phyloP scores from a whole-genome alignment of 257 asterid species.

The Ballota nigra region DNA sequence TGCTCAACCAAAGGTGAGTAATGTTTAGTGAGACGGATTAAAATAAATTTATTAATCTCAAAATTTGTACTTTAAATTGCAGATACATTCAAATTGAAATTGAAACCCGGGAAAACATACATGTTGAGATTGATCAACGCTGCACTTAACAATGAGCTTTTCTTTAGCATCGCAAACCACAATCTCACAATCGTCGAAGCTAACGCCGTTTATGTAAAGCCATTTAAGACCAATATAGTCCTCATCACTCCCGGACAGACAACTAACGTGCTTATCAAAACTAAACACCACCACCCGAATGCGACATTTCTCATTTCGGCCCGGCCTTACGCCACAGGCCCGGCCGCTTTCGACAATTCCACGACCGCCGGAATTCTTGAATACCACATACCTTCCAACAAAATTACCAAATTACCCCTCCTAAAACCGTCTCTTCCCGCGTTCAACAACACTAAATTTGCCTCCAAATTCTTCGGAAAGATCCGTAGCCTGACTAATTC shows the following conservation, averaged over 20 bases:
- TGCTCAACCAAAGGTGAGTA: constrained; percentile 55
- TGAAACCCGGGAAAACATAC: constrained; percentile 58
- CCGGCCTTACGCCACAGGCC: constrained; percentile 58
- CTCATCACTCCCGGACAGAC: constrained; percentile 71
- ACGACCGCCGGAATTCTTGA: constrained; percentile 46
- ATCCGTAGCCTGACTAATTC: constrained; percentile 48
- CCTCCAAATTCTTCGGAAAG: constrained; percentile 7
- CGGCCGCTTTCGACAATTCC: constrained; percentile 55
- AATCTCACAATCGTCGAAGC: constrained; percentile 54
- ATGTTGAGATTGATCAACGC: constrained; percentile 62
- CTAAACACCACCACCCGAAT: constrained; percentile 41
- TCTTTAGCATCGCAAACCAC: constrained; percentile 62
- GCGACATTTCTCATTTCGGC: constrained; percentile 50
- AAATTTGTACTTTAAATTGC: neutral
- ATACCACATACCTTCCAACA: constrained; percentile 32
- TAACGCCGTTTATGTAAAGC: constrained; percentile 63
- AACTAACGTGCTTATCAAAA: constrained; percentile 47
- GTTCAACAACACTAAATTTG: constrained; percentile 30
- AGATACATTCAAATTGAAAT: constrained; percentile 57
- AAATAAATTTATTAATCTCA: neutral
- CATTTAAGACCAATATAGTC: constrained; percentile 40
- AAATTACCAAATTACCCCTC: constrained; percentile 6
- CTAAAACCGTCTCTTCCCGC: constrained; percentile 24
- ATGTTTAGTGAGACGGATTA: neutral
- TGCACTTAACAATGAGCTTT: constrained; percentile 62